Conservation (phyloP, 2,329 filamentous ascomycete species). For the Fusarium nematophilum region DNA sequence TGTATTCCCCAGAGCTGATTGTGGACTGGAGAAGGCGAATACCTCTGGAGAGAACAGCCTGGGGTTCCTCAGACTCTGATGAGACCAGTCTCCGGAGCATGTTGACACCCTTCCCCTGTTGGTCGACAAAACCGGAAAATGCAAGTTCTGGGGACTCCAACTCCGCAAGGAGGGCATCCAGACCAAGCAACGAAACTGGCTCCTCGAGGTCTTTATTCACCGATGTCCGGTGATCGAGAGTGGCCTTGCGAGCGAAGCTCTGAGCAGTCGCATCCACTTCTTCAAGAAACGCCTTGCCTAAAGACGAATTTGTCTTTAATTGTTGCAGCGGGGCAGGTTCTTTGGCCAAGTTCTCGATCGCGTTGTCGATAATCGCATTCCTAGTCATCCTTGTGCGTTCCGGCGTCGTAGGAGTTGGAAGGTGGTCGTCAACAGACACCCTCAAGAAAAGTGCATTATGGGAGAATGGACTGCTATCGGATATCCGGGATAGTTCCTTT, state of each 20-base stretch:
- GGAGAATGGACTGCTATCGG: conserved; percentile 22
- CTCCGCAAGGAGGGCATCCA: conserved; percentile 26
- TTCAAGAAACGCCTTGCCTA: not conserved
- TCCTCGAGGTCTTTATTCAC: no score
- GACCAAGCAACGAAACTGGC: not conserved
- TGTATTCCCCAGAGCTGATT: conserved; percentile 29
- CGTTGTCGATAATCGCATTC: no score
- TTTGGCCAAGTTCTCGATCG: no score
- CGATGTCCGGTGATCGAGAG: not conserved
- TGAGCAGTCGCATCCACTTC: not conserved
- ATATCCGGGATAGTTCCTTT: conserved; percentile 40
- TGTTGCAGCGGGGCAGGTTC: not conserved
- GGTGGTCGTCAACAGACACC: conserved; percentile 22
- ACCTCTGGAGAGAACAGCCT: conserved; percentile 28
- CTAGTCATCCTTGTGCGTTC: not conserved
- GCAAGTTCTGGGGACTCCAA: conserved; percentile 15
- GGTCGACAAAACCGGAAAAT: not conserved
- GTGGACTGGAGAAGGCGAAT: conserved; percentile 41
- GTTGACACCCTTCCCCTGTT: conserved; percentile 25
- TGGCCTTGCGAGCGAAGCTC: not conserved
- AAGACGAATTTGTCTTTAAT: not conserved
- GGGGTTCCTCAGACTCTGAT: conserved; percentile 20
- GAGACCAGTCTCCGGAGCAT: conserved; percentile 33
- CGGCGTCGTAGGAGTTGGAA: conserved; percentile 9
- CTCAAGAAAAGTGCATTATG: conserved; percentile 30